phyloP scores from a whole-genome alignment of 2,329 filamentous ascomycete genomes.

The Cyphellophora attinorum region DNA sequence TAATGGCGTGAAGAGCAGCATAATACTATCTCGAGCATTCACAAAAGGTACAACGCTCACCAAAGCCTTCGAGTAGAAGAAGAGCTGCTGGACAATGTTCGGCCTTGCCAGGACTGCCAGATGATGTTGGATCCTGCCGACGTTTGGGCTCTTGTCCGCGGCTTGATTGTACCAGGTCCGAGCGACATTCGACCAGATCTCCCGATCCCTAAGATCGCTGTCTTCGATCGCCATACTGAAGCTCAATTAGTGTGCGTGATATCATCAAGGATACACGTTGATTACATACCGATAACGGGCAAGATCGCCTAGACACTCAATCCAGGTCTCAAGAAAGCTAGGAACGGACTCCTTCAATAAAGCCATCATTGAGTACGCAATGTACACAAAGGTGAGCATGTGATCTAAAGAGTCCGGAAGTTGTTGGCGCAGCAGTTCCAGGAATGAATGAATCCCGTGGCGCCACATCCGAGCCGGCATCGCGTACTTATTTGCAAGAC shows the following conservation, averaged over 20 bases:
- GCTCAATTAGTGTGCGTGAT: not conserved
- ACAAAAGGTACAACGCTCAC: slow-evolving; percentile 45
- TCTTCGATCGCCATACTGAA: slow-evolving; percentile 79
- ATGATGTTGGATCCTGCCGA: slow-evolving; percentile 79
- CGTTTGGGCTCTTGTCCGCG: slow-evolving; percentile 63
- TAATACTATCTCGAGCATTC: slow-evolving; percentile 47
- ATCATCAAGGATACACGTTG: no score
- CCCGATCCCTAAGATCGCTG: slow-evolving; percentile 61
- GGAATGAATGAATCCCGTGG: slow-evolving; percentile 77
- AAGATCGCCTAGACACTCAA: slow-evolving; percentile 83
- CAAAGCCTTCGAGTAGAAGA: slow-evolving; percentile 50
- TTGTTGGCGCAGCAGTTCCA: slow-evolving; percentile 65
- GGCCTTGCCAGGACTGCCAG: slow-evolving; percentile 59
- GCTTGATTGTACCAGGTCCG: slow-evolving; percentile 78
- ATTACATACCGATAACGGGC: slow-evolving; percentile 57
- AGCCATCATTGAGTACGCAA: slow-evolving; percentile 84
- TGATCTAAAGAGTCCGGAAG: slow-evolving; percentile 72
- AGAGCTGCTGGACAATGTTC: slow-evolving; percentile 42
- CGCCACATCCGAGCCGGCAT: slow-evolving; percentile 98
- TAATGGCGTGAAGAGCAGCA: slow-evolving; percentile 44
- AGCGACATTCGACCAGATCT: slow-evolving; percentile 73
- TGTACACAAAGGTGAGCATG: slow-evolving; percentile 83
- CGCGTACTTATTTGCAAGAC: slow-evolving; percentile 68
- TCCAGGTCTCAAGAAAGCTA: slow-evolving; percentile 79
- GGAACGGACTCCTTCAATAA: slow-evolving; percentile 77